Evolutionary conservation across 257 asterid species (phyloP).

Genomic region (Thymus quinquecostatus): DNA sequence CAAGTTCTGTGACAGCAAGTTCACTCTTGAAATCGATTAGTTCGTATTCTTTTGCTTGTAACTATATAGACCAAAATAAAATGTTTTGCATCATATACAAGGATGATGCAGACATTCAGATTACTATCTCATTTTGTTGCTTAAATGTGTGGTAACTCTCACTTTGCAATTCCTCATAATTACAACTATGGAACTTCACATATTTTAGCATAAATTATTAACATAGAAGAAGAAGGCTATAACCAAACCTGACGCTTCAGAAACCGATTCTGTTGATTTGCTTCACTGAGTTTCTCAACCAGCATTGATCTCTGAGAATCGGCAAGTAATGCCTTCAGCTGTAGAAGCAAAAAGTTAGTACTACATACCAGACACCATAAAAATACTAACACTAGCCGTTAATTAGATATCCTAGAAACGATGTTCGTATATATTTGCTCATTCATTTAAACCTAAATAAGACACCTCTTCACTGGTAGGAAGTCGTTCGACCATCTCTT

Average conservation of each 20-base stretch:
- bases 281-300: slow-evolving; percentile 83
- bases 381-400: neutral
- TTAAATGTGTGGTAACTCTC: neutral
- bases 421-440: neutral
- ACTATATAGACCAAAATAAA: slow-evolving; percentile 46
- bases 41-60: slow-evolving; percentile 67
- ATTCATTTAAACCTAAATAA: neutral
- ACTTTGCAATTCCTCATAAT: neutral
- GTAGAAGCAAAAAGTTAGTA: slow-evolving; percentile 31
- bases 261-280: slow-evolving; percentile 78
- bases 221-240: slow-evolving; percentile 1
- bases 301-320: slow-evolving; percentile 84
- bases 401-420: neutral
- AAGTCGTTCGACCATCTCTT: slow-evolving; percentile 35
- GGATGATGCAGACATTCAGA: neutral
- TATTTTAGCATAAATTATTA: slow-evolving; percentile 4
- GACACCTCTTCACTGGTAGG: slow-evolving; percentile 64
- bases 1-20: slow-evolving; percentile 59
- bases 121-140: neutral
- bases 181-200: neutral
- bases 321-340: slow-evolving; percentile 68
- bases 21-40: slow-evolving; percentile 64
- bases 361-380: slow-evolving; percentile 12
- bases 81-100: slow-evolving; percentile 1
- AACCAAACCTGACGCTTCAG: slow-evolving; percentile 82